phyloP scores from a whole-genome alignment of 2,329 filamentous ascomycete species.

The Akanthomyces uredinophilus region DNA sequence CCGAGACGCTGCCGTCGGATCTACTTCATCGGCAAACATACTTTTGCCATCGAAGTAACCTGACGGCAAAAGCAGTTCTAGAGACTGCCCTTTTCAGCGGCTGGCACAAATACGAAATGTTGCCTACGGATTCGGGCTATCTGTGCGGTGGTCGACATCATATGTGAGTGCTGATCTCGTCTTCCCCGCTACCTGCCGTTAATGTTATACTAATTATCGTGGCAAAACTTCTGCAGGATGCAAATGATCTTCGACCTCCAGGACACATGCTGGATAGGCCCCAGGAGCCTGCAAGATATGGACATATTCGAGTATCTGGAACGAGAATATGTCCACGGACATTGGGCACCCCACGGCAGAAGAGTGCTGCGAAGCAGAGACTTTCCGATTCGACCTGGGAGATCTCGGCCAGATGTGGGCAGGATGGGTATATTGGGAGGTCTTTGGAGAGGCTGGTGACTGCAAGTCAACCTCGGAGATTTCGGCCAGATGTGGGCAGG shows the following conservation, averaged over 20 bases:
- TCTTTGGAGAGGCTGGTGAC: not conserved
- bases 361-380: not conserved
- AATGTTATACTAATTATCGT: not conserved
- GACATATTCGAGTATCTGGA: not conserved
- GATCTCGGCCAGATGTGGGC: not conserved
- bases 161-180: not conserved
- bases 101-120: slow-evolving; percentile 6
- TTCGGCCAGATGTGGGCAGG: not conserved
- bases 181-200: not conserved
- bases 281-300: not conserved
- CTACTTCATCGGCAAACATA: not conserved
- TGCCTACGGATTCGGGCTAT: not conserved
- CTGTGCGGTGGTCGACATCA: not conserved
- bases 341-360: not conserved
- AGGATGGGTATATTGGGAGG: not conserved
- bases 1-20: not conserved
- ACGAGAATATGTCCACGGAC: not conserved
- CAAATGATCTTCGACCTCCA: not conserved
- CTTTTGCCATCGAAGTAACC: not conserved
- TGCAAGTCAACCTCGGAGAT: not conserved
- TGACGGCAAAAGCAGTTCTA: not conserved
- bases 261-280: not conserved
- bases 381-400: not conserved
- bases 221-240: not conserved
- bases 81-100: not conserved